Evolutionary conservation across 495 filamentous ascomycete species (phyloP).

Genomic region (Tetracladium setigerum): DNA sequence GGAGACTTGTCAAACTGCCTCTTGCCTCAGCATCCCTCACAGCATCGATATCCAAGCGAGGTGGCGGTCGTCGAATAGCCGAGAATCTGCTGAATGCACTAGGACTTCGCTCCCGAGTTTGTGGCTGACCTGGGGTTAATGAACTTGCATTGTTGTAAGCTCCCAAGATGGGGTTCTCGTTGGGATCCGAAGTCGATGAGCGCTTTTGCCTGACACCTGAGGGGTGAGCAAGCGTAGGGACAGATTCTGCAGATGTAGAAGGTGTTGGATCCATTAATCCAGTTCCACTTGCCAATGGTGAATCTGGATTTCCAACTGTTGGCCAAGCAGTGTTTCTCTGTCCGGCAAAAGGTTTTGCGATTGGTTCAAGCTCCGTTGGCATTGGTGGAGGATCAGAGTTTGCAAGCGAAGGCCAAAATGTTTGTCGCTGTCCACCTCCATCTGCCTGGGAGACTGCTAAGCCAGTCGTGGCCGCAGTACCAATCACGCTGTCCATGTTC

Average conservation of each 20-base stretch:
- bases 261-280: conserved; percentile 18
- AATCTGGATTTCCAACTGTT: conserved; percentile 15
- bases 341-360: background rate
- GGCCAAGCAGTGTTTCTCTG: conserved; percentile 17
- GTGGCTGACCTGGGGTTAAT: conserved; percentile 25
- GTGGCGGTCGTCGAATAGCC: conserved; percentile 50
- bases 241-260: conserved; percentile 11
- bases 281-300: conserved; percentile 19
- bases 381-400: too few relatives aligned
- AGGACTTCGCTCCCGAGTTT: conserved; percentile 27
- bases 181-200: conserved; percentile 16
- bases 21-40: conserved; percentile 71
- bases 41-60: conserved; percentile 70
- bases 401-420: too few relatives aligned
- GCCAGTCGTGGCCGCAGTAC: too few relatives aligned
- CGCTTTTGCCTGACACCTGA: background rate
- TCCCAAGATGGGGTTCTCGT: conserved; percentile 33
- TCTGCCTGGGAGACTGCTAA: too few relatives aligned
- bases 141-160: conserved; percentile 37
- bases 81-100: conserved; percentile 34
- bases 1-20: conserved; percentile 83
- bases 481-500: conserved; percentile 5
- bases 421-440: too few relatives aligned
- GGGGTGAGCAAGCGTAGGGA: conserved; percentile 8
- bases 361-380: too few relatives aligned